These are phyloP conservation scores for Xylaria sp. DNA, from an alignment of 2,329 filamentous ascomycete genomes.

Conservation along the genomic window DNA sequence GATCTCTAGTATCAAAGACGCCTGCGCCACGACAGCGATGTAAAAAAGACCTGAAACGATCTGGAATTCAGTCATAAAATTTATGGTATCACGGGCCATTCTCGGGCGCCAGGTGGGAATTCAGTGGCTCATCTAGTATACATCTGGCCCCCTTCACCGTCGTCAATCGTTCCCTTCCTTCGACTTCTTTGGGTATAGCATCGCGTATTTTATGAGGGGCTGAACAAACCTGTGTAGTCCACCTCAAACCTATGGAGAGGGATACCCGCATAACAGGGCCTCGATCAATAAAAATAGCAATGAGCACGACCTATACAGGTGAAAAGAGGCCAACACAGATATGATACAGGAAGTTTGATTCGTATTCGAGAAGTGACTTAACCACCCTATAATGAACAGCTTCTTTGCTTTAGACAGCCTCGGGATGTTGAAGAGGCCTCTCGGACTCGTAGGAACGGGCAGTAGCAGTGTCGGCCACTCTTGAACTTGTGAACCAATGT, in stretches of 20 bases:
- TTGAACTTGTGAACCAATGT: slow-evolving; percentile 27
- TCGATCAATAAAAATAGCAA: background rate
- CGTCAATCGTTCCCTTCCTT: background rate
- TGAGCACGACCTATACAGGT: background rate
- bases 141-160: background rate
- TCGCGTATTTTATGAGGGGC: background rate
- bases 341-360: background rate
- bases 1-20: background rate
- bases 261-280: background rate
- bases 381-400: background rate
- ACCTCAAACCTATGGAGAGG: background rate
- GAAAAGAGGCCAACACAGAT: background rate
- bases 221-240: background rate
- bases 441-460: background rate
- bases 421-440: background rate
- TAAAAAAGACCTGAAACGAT: background rate
- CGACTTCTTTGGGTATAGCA: background rate
- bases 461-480: background rate
- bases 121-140: background rate
- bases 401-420: background rate
- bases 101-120: background rate
- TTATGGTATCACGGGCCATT: background rate
- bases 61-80: background rate
- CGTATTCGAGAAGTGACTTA: background rate
- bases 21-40: background rate